These are phyloP conservation scores for Syzygium oleosum DNA, from an alignment of 345 rosid genomes.

Conservation along the genomic window DNA sequence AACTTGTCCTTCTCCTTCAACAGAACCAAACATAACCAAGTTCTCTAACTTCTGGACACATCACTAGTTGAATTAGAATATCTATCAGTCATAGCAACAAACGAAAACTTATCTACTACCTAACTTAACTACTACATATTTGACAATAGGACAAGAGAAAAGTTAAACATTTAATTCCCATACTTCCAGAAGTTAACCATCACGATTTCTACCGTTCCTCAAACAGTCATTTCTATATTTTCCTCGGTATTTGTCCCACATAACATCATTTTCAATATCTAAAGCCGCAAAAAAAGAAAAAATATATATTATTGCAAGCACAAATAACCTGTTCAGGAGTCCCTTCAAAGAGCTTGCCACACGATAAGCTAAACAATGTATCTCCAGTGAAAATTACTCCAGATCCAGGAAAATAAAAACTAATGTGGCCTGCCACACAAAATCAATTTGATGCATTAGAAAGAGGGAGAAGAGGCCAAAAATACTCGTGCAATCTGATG, in stretches of 20 bases:
- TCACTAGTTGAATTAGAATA: background rate
- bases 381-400: slow-evolving; percentile 89
- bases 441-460: background rate
- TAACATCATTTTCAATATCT: background rate
- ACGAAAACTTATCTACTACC: background rate
- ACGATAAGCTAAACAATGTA: slow-evolving; percentile 88
- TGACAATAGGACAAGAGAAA: background rate
- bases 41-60: background rate
- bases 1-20: background rate
- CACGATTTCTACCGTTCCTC: background rate
- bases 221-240: background rate
- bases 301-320: background rate
- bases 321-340: slow-evolving; percentile 68
- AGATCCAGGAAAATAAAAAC: slow-evolving; percentile 91
- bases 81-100: background rate
- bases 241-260: background rate
- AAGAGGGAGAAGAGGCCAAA: background rate
- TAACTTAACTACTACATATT: background rate
- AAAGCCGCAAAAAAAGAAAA: background rate
- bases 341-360: slow-evolving; percentile 96
- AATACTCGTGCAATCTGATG: background rate
- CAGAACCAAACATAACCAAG: background rate
- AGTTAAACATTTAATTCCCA: background rate
- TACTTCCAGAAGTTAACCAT: background rate
- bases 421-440: slow-evolving; percentile 66